phyloP scores from a whole-genome alignment of 179 eudicot species.

The Corrigiola litoralis region DNA sequence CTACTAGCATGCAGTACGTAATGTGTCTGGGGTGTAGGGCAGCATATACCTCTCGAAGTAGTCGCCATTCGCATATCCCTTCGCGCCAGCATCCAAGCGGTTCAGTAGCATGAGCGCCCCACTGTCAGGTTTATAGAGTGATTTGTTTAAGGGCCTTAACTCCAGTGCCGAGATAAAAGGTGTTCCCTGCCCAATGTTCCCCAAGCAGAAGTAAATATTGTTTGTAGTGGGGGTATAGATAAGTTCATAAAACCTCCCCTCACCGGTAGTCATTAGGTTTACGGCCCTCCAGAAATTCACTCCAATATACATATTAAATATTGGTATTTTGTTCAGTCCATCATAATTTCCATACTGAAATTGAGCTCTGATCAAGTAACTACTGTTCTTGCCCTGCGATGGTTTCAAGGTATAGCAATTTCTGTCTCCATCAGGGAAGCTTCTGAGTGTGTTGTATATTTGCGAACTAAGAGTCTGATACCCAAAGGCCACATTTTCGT shows the following conservation, averaged over 20 bases:
- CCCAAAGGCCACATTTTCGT: neutral
- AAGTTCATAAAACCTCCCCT: neutral
- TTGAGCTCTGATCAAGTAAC: slow-evolving; percentile 5
- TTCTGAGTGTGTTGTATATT: neutral
- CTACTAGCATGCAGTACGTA: too few relatives aligned
- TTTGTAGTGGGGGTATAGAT: neutral
- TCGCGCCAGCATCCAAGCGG: neutral
- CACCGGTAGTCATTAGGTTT: rapidly evolving
- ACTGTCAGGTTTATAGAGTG: neutral
- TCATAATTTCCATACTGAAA: slow-evolving; percentile 14
- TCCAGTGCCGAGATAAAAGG: slow-evolving; percentile 16
- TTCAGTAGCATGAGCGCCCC: neutral
- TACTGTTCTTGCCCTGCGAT: neutral
- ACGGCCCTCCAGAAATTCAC: slow-evolving; percentile 1
- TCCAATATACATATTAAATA: slow-evolving; percentile 11
- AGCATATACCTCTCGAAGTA: too few relatives aligned
- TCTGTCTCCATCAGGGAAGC: slow-evolving; percentile 7
- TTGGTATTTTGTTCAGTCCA: neutral
- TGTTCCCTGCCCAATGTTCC: neutral
- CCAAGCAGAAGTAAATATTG: neutral
- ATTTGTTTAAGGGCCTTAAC: slow-evolving; percentile 10
- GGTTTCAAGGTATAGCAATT: slow-evolving; percentile 16
- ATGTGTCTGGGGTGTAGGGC: too few relatives aligned
- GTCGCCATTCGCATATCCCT: neutral
- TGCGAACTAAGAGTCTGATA: too few relatives aligned